These are phyloP conservation scores for Jackrogersella minutella DNA, from an alignment of 495 filamentous ascomycete genomes.

Conservation along the genomic window DNA sequence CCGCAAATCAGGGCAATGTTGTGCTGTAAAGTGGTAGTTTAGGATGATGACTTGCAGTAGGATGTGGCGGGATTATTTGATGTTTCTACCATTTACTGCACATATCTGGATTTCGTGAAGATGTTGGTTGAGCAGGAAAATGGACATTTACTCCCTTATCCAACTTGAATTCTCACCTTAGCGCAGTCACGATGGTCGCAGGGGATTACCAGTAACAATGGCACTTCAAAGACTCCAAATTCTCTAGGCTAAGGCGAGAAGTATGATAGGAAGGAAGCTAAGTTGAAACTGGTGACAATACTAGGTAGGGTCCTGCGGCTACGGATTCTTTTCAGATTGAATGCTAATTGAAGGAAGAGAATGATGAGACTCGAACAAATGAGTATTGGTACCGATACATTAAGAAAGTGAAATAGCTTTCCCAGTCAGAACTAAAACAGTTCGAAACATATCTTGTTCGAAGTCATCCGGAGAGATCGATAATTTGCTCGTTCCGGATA, in stretches of 20 bases:
- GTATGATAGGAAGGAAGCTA: not conserved
- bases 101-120: conserved; percentile 12
- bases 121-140: conserved; percentile 1
- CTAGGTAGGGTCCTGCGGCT: not conserved
- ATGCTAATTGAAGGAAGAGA: not conserved
- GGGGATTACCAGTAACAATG: conserved; percentile 8
- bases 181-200: conserved; percentile 8
- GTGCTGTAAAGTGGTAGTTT: conserved; percentile 9
- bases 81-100: conserved; percentile 7
- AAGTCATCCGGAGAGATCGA: conserved; percentile 13
- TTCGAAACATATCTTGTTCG: conserved; percentile 35
- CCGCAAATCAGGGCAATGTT: conserved; percentile 25
- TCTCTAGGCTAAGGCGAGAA: conserved; percentile 5
- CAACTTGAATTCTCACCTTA: conserved; percentile 3
- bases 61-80: conserved; percentile 3
- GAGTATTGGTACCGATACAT: not conserved
- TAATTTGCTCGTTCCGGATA: conserved; percentile 19
- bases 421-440: conserved; percentile 11
- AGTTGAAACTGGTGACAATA: not conserved
- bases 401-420: not conserved
- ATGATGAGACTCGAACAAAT: not conserved
- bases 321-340: not conserved
- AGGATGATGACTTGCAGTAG: conserved; percentile 31
- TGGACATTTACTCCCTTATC: not conserved
- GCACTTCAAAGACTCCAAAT: not conserved